These are phyloP conservation scores for Euphorbia schlechtendalii DNA, from an alignment of 441 rosid species.

Conservation along the genomic window DNA sequence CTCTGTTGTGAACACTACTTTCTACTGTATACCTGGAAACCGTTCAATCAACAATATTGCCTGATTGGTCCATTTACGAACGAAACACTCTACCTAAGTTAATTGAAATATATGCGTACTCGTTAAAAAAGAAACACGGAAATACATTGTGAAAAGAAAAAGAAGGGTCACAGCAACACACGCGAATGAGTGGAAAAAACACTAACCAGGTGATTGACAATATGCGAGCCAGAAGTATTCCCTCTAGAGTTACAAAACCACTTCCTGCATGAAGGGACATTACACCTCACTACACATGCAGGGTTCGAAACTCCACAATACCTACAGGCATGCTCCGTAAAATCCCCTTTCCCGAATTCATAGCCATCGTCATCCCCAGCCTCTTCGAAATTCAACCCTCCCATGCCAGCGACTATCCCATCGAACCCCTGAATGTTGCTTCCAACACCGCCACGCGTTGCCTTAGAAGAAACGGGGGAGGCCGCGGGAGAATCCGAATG, in stretches of 20 bases:
- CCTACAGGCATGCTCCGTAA: slow-evolving; percentile 89
- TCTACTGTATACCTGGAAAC: background rate
- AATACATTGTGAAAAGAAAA: too few relatives aligned
- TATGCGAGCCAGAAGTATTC: slow-evolving; percentile 97
- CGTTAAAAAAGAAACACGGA: too few relatives aligned
- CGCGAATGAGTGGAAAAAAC: too few relatives aligned
- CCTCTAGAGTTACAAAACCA: slow-evolving; percentile 82
- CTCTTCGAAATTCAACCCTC: slow-evolving; percentile 91
- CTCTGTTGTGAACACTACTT: too few relatives aligned
- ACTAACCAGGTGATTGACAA: slow-evolving; percentile 94
- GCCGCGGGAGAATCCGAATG: slow-evolving; percentile 28
- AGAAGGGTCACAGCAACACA: too few relatives aligned
- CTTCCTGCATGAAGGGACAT: too few relatives aligned
- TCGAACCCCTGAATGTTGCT: slow-evolving; percentile 46
- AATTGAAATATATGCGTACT: too few relatives aligned
- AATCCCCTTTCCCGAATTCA: slow-evolving; percentile 75
- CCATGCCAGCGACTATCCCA: slow-evolving; percentile 66
- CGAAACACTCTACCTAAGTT: too few relatives aligned
- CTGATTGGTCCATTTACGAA: too few relatives aligned
- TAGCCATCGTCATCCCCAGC: slow-evolving; percentile 66
- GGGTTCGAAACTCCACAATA: slow-evolving; percentile 99
- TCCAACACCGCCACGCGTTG: slow-evolving; percentile 34
- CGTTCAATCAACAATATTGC: too few relatives aligned
- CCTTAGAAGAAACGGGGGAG: slow-evolving; percentile 31
- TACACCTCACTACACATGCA: background rate